phyloP scores from a whole-genome alignment of 225 moss, liverwort and hornwort genomes.

The Asterella californica region DNA sequence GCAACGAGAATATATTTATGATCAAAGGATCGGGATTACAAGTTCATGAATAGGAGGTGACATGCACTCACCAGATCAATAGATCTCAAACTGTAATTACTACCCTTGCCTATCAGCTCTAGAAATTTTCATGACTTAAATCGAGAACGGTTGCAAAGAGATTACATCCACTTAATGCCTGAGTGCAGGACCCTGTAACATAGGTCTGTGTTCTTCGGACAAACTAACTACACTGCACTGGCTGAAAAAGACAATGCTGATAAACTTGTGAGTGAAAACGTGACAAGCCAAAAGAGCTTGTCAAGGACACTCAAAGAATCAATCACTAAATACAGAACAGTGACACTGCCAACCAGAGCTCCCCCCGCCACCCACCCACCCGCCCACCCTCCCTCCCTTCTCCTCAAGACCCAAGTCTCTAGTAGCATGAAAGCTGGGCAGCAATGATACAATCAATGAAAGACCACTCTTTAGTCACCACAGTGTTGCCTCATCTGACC shows the following conservation, averaged over 20 bases:
- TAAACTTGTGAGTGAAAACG: slow-evolving; percentile 21
- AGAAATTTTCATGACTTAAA: slow-evolving; percentile 15
- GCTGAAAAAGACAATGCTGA: slow-evolving; percentile 15
- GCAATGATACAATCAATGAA: slow-evolving; percentile 25
- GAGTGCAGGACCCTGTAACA: slow-evolving; percentile 1
- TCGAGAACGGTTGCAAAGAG: slow-evolving; percentile 13
- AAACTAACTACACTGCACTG: slow-evolving; percentile 11
- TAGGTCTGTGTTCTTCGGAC: background rate
- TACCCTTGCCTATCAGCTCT: slow-evolving; percentile 22
- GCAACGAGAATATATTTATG: slow-evolving; percentile 23
- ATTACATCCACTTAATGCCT: slow-evolving; percentile 20
- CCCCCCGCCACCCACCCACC: background rate
- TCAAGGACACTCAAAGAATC: slow-evolving; percentile 35
- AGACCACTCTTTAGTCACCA: slow-evolving; percentile 23
- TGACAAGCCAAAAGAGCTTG: slow-evolving; percentile 25
- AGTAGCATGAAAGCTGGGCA: slow-evolving; percentile 22
- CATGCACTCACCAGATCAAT: slow-evolving; percentile 24
- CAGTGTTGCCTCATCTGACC: slow-evolving; percentile 25
- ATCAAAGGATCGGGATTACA: slow-evolving; percentile 20
- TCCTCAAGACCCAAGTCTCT: slow-evolving; percentile 17
- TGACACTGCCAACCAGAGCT: slow-evolving; percentile 13
- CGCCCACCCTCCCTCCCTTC: background rate
- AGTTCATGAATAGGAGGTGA: slow-evolving; percentile 25
- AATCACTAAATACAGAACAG: slow-evolving; percentile 23
- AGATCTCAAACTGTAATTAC: slow-evolving; percentile 14